Conservation (phyloP, 139 green algal species). For the Coelastrella sp. region DNA sequence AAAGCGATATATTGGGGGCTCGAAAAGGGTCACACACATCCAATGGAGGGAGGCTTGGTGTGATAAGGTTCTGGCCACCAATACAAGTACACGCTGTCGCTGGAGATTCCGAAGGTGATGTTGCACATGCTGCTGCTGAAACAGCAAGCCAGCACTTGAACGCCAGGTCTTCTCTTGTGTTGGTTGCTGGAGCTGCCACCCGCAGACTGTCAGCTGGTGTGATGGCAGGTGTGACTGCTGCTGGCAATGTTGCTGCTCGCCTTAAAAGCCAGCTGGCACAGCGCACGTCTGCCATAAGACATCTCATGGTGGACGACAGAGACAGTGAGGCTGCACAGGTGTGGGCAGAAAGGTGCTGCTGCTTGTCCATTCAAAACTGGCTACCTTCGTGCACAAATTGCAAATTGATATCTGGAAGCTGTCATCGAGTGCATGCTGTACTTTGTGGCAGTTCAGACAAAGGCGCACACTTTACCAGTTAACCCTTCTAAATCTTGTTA, state of each 20-base stretch:
- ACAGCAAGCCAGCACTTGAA: not conserved
- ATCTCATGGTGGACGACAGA: not conserved
- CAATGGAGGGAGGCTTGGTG: not conserved
- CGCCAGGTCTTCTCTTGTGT: not conserved
- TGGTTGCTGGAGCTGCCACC: not conserved
- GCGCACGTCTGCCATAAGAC: not conserved
- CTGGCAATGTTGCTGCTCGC: not conserved
- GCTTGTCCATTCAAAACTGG: too few relatives aligned
- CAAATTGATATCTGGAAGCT: too few relatives aligned
- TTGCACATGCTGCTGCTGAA: not conserved
- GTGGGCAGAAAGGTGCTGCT: not conserved
- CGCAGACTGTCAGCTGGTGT: slow-evolving; percentile 10
- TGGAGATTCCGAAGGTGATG: not conserved
- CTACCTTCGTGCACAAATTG: not conserved
- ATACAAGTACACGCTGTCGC: slow-evolving; percentile 11
- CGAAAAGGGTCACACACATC: not conserved
- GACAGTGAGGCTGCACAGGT: not conserved
- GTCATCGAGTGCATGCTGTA: too few relatives aligned
- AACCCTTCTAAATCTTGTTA: too few relatives aligned
- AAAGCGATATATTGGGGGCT: too few relatives aligned
- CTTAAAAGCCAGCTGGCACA: not conserved
- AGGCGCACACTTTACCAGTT: too few relatives aligned
- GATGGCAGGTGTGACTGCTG: slow-evolving; percentile 1
- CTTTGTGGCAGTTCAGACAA: too few relatives aligned
- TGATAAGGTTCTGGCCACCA: not conserved